Base-by-base conservation (phyloP, 805 yeast species). In the Spathaspora sp. region DNA sequence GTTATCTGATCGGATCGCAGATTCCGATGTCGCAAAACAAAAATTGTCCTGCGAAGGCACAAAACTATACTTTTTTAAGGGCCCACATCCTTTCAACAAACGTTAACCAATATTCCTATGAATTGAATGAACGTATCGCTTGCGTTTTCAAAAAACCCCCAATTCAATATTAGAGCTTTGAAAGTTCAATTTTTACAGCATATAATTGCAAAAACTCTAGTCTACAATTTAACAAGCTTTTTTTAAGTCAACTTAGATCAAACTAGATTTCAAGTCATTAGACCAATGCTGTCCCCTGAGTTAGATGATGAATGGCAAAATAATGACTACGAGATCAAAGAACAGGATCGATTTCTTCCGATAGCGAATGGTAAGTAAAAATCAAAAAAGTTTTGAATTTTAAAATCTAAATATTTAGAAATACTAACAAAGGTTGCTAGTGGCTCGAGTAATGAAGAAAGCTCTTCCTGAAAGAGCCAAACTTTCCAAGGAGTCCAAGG, bases 401-500 rank as follows among this genome's bases (percentile, higher is more conserved):
- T 4, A 23, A 4, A 23, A 4, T 6, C 7, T 20, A 42, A 29
- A 56, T 57, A 50, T 55, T 54, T 59, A 11, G 4, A 20, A n/a
- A 10, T 35, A 40, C 16, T 47, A 18, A 9, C 40, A 16, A n/a
- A n/a, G n/a, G n/a, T 14, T 35, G 14, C 31, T 50, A 73, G 80
- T 82, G 53, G 86, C 87, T n/a, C 72, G 93, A 49, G 80, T 87
- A 48, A 87, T 87, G 93, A 87, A 87, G 61, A 75, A 70, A 51
- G 86, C 93, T 1, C 69, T 87, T 29, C 93, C 94, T 2, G 69
- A 76, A 11, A 82, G 85, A 38, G 93, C 92, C 10, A 87, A 87
- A 60, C 83, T 87, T 1, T 83, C 90, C 19, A 87, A 86, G 60
- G 94, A 87, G 60, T 87, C 92, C 43, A 86, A 86, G 60, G 92